phyloP scores from a whole-genome alignment of 345 rosid genomes.

The Punica granatum region DNA sequence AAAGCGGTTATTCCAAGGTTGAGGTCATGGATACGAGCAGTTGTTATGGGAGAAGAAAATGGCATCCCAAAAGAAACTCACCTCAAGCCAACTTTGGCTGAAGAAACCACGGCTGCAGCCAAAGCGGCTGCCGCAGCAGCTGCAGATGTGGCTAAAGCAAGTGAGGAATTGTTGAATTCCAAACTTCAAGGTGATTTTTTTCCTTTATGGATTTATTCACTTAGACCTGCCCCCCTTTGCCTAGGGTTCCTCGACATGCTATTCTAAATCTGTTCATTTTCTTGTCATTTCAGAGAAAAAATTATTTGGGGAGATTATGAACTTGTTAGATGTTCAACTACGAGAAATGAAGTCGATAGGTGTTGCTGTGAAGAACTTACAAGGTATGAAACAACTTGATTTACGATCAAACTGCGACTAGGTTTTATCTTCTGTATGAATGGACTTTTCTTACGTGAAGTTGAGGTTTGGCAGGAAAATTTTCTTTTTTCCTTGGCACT shows the following conservation, averaged over 20 bases:
- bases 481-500: neutral
- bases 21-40: constrained; percentile 80
- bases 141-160: constrained; percentile 78
- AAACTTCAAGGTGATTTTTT: constrained; percentile 49
- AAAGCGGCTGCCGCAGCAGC: constrained; percentile 92
- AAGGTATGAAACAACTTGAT: constrained; percentile 40
- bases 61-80: constrained; percentile 31
- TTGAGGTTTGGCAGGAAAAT: neutral
- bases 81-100: constrained; percentile 67
- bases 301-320: constrained; percentile 51
- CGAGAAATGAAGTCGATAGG: constrained; percentile 84
- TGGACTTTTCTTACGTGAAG: too few relatives aligned
- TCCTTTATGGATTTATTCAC: constrained; percentile 2
- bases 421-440: neutral
- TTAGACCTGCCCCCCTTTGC: constrained; percentile 2
- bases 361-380: constrained; percentile 46
- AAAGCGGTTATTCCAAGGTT: constrained; percentile 65
- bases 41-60: constrained; percentile 69
- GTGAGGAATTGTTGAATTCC: constrained; percentile 72
- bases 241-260: neutral
- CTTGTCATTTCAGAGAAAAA: constrained; percentile 43
- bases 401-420: neutral
- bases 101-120: constrained; percentile 90
- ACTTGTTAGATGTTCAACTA: constrained; percentile 63
- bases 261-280: constrained; percentile 5